Evolutionary conservation across 768 basidiomycete genomes (phyloP).

Genomic region (Pleurotus cornucopiae): DNA sequence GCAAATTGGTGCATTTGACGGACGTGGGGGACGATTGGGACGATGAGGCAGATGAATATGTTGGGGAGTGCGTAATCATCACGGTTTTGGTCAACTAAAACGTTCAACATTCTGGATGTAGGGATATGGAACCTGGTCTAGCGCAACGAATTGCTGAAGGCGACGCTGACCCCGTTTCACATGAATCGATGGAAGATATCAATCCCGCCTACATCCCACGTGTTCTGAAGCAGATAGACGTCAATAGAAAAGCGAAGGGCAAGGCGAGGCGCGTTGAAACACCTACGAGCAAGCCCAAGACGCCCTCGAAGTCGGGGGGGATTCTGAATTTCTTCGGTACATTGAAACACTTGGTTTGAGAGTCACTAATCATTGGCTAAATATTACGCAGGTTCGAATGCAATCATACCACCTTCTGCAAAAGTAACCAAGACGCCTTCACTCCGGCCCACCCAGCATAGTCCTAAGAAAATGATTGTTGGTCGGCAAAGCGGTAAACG

Average conservation of each 20-base stretch:
- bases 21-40: constrained; percentile 55
- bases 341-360: constrained; percentile 15
- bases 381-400: constrained; percentile 33
- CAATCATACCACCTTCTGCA: constrained; percentile 30
- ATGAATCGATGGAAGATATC: constrained; percentile 73
- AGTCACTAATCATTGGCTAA: not conserved
- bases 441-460: not conserved
- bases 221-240: constrained; percentile 30
- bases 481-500: constrained; percentile 75
- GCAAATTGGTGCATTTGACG: constrained; percentile 68
- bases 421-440: constrained; percentile 10
- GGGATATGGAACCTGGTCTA: constrained; percentile 57
- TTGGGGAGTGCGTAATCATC: constrained; percentile 52
- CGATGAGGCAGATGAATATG: constrained; percentile 61
- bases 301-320: constrained; percentile 19
- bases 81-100: not conserved
- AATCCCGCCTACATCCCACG: constrained; percentile 61
- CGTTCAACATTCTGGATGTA: constrained; percentile 24
- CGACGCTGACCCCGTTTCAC: constrained; percentile 65
- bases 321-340: constrained; percentile 66
- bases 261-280: constrained; percentile 47
- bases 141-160: constrained; percentile 69
- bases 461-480: constrained; percentile 15
- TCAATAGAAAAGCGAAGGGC: constrained; percentile 22
- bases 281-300: constrained; percentile 14